Evolutionary conservation across 306 rosid species (phyloP), one percentile per base, ranked within the genome.

Genomic region (Fragaria nilgerrensis): DNA sequence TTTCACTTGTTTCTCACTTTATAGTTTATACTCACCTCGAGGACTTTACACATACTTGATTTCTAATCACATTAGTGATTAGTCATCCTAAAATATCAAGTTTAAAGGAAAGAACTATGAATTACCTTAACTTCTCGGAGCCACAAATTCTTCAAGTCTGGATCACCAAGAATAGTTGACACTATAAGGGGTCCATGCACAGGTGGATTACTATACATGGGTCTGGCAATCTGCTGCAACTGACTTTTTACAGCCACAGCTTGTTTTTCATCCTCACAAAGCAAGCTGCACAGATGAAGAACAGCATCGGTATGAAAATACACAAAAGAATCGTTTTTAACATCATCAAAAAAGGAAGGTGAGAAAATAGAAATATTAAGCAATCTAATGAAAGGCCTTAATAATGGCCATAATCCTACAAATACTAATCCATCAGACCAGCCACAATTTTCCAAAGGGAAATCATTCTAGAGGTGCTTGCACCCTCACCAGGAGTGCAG

Each of bases 151-250:
- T 90, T 95, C 84, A 92, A 88, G 55, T 87, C 90, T 6, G 90
- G 88, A 89, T 94, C 95, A 79, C 91, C 88, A 58, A 94, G 98
- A 77, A 95, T 84, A 6, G 86, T 95, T 74, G 96, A 88, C 81
- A 90, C 98, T 20, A 92, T 12, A 39, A 89, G 87, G 1, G 98
- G 95, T 75, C 97, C 98, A 71, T 95, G 98, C 78, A 95, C 76
- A 76, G 98, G 97, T 23, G 98, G 98, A 61, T 90, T 95, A 78
- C 98, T 95, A 68, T 95, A 95, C 98, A 92, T 95, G 72, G 98
- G 97, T 85, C 98, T 87, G 73, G 95, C 90, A 85, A 95, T 89
- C 80, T 77, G 86, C 91, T 92, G 98, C 86, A 95, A 82, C 82
- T 92, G 97, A 75, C 96, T 95, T 88, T 92, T 95, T 56, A 92